Evolutionary conservation across 129 eudicot species (phyloP), one percentile per base, ranked within the genome.

Genomic region (Artemisia argyi): DNA sequence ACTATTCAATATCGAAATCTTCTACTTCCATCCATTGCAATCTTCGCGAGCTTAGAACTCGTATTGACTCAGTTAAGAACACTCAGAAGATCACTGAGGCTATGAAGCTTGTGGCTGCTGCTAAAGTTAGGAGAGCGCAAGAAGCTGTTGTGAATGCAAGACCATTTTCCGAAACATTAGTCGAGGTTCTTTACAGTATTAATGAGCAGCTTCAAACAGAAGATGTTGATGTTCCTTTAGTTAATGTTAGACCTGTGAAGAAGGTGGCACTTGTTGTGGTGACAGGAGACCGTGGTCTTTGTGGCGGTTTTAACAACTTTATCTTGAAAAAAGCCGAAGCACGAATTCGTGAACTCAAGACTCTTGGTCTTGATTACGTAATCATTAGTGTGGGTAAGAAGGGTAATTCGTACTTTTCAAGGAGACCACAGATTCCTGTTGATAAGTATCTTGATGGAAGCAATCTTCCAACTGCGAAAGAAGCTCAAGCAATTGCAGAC

Each of bases 31-130:
- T 84, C 69, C 82, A 66, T 13, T 81, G 89, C 75, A 72, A 69
- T 46, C 81, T 87, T 10, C 81, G 85, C 1, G 84, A 84, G 24
- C 80, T 87, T 15, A 79, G 86, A 1, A 72, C 69, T 7, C 84
- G 92, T 32, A 84, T 87, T 7, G 77, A 60, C 19, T 24, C 92
- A 2, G 92, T 87, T n/a, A 82, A 77, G 58, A 87, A 82, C 81
- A 87, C 92, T 57, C 84, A 87, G 60, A 87, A 87, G 53, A 84
- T 87, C 68, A 82, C 92, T 0, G 89, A 87, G 42, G 92, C 92
- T 12, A 87, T 87, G 92, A 87, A 87, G 82, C 89, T 87, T 16
- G 89, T 84, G 24, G 89, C 89, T 1, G 92, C 92, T 7, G 92
- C 92, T 1, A 84, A 82, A 54, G 92, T 87, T n/a, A 54, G 92